These are phyloP conservation scores for Ocimum tenuiflorum DNA, from an alignment of 257 asterid species.

Conservation along the genomic window DNA sequence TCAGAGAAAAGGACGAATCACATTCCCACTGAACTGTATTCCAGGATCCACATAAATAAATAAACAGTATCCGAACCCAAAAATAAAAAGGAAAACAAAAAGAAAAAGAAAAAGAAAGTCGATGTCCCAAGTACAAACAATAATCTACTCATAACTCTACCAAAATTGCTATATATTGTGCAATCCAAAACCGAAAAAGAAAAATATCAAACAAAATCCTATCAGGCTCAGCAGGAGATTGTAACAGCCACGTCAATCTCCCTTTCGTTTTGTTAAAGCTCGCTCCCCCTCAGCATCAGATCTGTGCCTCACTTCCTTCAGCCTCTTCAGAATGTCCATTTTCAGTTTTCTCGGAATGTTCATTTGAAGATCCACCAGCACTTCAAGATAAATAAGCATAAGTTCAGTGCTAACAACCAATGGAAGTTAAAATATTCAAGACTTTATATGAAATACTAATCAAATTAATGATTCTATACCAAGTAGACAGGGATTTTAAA, in stretches of 20 bases:
- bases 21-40: neutral
- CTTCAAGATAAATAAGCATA: slow-evolving; percentile 15
- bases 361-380: slow-evolving; percentile 28
- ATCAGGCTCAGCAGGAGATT: slow-evolving; percentile 24
- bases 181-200: slow-evolving; percentile 8
- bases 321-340: slow-evolving; percentile 31
- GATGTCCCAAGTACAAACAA: slow-evolving; percentile 23
- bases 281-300: slow-evolving; percentile 18
- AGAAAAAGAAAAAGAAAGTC: neutral
- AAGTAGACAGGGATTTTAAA: too few relatives aligned
- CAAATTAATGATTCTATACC: neutral
- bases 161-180: slow-evolving; percentile 46
- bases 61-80: neutral
- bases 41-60: slow-evolving; percentile 25
- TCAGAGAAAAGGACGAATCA: neutral
- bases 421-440: neutral
- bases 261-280: slow-evolving; percentile 5
- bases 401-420: neutral
- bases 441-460: neutral
- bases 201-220: slow-evolving; percentile 20
- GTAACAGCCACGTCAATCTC: slow-evolving; percentile 12
- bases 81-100: neutral
- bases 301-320: slow-evolving; percentile 21
- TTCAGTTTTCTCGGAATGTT: slow-evolving; percentile 29
- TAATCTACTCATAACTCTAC: slow-evolving; percentile 29